Base-by-base conservation (phyloP, 371 early-diverging fungal species). In the Lichtheimia corymbifera region DNA sequence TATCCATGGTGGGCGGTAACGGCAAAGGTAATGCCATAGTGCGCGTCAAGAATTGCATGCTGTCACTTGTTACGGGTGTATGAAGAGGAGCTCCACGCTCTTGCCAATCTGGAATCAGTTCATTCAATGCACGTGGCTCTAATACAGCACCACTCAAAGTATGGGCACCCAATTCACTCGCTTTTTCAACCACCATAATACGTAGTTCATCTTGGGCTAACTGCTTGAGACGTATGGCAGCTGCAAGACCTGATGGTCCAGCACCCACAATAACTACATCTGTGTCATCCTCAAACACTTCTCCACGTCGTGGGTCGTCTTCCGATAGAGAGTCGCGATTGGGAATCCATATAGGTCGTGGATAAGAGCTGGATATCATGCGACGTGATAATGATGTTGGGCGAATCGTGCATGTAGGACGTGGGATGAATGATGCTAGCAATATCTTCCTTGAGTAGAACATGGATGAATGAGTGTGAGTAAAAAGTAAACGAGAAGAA, bases 101-200 rank as follows among this genome's bases (percentile, higher is more conserved):
- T 74, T 94, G 94, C 98, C 98, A 98, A 71, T 97, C 94, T 17
- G 99, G 99, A 49, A 98, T 91, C 63, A 98, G 81, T 75, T 98
- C 97, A 62, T 96, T 79, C 65, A 98, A 73, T 0, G 99, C 95
- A n/a, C 92, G 84, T 1, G 97, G 91, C 67, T 98, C 99, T 30
- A 98, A 67, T 25, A 98, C 97, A 28, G 96, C 96, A 20, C 99
- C 99, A 50, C 95, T 95, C 18, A 98, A 75, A 18, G 89, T 98
- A 75, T 98, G 99, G 20, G 94, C 91, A 84, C 94, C 99, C 14
- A 98, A 79, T 74, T 97, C 97, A 41, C 91, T 87, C 18, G 92
- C 99, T 86, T 98, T 98, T 71, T 98, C 99, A 15, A 98, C 77
- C 0, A 98, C 73, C 60, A 98, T 87, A 13, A 98, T 97, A 41